These are phyloP conservation scores for Panicum virgatum DNA, from an alignment of 202 grass and related monocot genomes.

Conservation along the genomic window DNA sequence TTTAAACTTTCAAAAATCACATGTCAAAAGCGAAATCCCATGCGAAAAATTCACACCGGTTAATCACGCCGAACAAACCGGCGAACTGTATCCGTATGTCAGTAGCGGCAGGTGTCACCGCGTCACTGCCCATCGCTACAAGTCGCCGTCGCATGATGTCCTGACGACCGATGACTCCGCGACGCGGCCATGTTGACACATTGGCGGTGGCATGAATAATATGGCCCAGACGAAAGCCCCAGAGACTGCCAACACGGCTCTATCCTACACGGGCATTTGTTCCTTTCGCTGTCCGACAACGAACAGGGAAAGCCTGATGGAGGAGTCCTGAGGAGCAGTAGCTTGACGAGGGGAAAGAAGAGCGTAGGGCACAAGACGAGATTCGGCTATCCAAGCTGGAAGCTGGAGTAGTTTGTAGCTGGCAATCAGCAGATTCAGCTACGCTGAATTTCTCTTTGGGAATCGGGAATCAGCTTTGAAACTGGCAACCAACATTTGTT, in stretches of 20 bases:
- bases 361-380: background rate
- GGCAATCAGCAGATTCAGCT: background rate
- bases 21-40: background rate
- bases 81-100: background rate
- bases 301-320: background rate
- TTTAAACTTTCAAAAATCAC: background rate
- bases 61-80: background rate
- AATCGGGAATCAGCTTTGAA: background rate
- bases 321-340: background rate
- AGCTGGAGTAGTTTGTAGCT: background rate
- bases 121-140: background rate
- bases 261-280: background rate
- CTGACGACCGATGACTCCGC: background rate
- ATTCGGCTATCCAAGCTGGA: background rate
- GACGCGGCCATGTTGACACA: background rate
- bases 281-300: background rate
- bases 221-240: background rate
- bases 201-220: background rate
- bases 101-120: background rate
- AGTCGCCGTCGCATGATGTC: conserved; percentile 26
- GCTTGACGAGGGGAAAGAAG: background rate
- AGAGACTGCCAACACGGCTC: background rate
- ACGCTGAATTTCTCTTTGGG: background rate
- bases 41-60: background rate
- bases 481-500: background rate